Conservation (phyloP, 805 yeast species). For the Monosporozyma aerobia region DNA sequence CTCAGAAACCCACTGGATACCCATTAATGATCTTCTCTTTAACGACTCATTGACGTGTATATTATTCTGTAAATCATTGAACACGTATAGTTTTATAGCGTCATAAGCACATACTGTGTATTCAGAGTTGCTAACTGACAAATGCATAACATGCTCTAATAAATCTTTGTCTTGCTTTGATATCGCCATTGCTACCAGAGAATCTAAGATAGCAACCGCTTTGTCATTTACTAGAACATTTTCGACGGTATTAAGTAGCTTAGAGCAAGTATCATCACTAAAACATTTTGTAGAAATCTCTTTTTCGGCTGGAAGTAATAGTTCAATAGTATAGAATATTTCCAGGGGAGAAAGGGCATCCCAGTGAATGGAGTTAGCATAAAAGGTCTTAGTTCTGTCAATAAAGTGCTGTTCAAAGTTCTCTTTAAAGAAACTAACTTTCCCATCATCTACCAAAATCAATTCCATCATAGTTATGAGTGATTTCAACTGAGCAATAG, state of each 20-base stretch:
- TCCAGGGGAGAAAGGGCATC: constrained; percentile 40
- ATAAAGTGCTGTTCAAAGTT: constrained; percentile 61
- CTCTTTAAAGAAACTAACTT: constrained; percentile 52
- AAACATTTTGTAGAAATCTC: constrained; percentile 20
- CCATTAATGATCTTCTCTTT: constrained; percentile 37
- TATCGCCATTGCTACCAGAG: constrained; percentile 9
- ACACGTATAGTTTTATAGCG: constrained; percentile 11
- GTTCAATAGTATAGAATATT: constrained; percentile 43
- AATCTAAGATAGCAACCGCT: constrained; percentile 6
- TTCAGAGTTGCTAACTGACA: background rate
- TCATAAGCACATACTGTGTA: constrained; percentile 1
- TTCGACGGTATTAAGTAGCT: constrained; percentile 15
- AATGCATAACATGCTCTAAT: constrained; percentile 4
- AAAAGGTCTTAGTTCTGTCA: constrained; percentile 46
- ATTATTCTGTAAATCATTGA: constrained; percentile 8
- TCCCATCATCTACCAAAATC: constrained; percentile 41
- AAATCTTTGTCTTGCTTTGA: constrained; percentile 6
- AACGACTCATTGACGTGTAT: constrained; percentile 8
- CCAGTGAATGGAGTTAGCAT: constrained; percentile 38
- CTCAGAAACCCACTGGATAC: constrained; percentile 59
- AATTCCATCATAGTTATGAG: constrained; percentile 61
- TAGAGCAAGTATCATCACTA: constrained; percentile 17
- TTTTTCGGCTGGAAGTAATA: constrained; percentile 55
- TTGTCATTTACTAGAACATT: constrained; percentile 17
- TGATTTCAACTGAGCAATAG: constrained; percentile 45